phyloP scores from a whole-genome alignment of 306 rosid species.

The Cicer chorassanicum region DNA sequence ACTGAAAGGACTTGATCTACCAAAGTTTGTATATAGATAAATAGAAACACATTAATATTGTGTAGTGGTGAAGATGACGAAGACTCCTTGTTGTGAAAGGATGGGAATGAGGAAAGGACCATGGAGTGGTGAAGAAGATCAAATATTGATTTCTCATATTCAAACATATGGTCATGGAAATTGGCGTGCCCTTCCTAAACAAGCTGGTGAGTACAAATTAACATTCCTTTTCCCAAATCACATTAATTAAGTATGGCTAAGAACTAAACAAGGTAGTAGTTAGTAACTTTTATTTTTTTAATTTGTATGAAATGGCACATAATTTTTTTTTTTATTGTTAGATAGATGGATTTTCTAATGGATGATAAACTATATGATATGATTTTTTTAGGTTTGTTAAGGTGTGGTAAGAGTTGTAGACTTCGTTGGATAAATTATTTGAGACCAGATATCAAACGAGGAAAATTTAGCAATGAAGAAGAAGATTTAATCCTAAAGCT shows the following conservation, averaged over 20 bases:
- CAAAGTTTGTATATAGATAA: not conserved
- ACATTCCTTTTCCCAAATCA: not conserved
- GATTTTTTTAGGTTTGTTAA: slow-evolving; percentile 64
- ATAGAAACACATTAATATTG: not conserved
- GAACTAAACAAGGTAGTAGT: no score
- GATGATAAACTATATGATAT: not conserved
- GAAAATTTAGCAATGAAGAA: slow-evolving; percentile 83
- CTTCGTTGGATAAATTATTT: slow-evolving; percentile 93
- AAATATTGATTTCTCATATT: slow-evolving; percentile 62
- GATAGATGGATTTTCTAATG: not conserved
- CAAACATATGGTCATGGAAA: slow-evolving; percentile 73
- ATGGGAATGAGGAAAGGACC: slow-evolving; percentile 95
- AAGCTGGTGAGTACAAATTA: slow-evolving; percentile 63
- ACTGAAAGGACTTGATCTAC: slow-evolving; percentile 17
- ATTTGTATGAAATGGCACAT: not conserved
- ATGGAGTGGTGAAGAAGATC: slow-evolving; percentile 90
- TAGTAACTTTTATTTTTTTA: no score
- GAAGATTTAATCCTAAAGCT: slow-evolving; percentile 69
- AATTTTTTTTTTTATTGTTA: not conserved
- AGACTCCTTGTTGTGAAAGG: slow-evolving; percentile 89
- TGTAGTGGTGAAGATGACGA: slow-evolving; percentile 54
- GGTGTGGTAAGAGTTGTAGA: slow-evolving; percentile 99
- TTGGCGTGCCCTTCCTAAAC: slow-evolving; percentile 99
- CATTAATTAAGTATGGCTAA: no score
- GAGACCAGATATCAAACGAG: slow-evolving; percentile 89